Evolutionary conservation across 129 eudicot genomes (phyloP), one percentile per base, ranked within the genome.

Genomic region (Tagetes erecta): DNA sequence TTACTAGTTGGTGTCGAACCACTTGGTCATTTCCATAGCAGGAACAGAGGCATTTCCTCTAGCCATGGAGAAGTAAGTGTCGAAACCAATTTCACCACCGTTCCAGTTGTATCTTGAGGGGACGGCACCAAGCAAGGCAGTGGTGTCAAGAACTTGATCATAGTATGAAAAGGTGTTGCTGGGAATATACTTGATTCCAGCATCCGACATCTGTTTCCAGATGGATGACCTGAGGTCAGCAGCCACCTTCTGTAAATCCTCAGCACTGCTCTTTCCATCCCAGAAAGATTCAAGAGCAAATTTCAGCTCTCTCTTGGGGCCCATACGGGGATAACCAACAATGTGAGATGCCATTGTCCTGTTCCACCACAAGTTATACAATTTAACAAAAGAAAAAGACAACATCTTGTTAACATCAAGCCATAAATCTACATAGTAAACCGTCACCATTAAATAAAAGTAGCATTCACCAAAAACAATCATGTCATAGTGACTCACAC

Each of bases 1-100:
- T 88, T 94, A 94, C 98, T 94, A 94, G 93, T 94, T 94, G 96
- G 98, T 94, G 91, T 94, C 98, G 52, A 94, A 94, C 98, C 98
- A 94, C 97, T 94, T 94, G 82, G 98, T 94, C 98, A 90, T 94
- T 68, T 94, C 98, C 98, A 94, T 90, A 69, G 98, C 98, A 49
- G 98, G 98, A 44, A 90, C 97, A 76, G 98, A 88, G 74, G 98
- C 98, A 80, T 94, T 94, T 77, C 98, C 98, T 87, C 98, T 88
- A 67, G 96, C 98, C 98, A 94, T 94, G 51, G 98, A 94, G 82
- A 94, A 94, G 88, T 90, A 94, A 62, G 88, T 87, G 80, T 87
- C 96, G 31, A 90, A 86, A 33, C 88, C 98, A 4, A 94, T 91
- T 91, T 94, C 98, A 74, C 96, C 97, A 74, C 98, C 98, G 58